Base-by-base conservation (phyloP, 2,329 filamentous ascomycete genomes). In the Mycosphaerella sp. region DNA sequence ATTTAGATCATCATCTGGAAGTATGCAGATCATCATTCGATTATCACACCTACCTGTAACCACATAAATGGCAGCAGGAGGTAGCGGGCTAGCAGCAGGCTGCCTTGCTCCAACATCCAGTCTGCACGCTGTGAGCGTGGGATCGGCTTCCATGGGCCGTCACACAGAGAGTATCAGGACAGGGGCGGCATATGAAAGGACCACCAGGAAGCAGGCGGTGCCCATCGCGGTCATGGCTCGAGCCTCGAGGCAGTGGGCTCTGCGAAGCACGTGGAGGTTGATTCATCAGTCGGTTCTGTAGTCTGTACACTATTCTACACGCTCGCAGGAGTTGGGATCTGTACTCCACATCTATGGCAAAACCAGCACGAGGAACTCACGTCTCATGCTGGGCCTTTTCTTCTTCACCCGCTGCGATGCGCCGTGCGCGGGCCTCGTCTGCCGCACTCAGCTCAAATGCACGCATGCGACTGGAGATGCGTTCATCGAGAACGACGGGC, bases 401-500 rank as follows among this genome's bases (percentile, higher is more conserved):
- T 44, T 29, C 12, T 14, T 63, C 59, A 8, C 66, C 64, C 29
- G 57, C 55, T 14, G 57, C 63, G 31, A 69, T 59, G 53, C 74
- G 73, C 44, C 77, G 75, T 0, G 85, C 85, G 53, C 83, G 79
- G 36, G 79, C 80, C 69, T 91, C 87, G 36, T 90, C 85, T 55
- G 87, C 86, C 0, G 80, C 73, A 10, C 72, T 74, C 23, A 95
- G 73, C 67, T 86, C 80, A 65, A 93, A 95, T 50, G 81, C 81
- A 53, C 86, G 80, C 92, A 97, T 96, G 50, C 89, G 83, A 64
- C 78, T 78, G 4, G 80, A 81, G 58, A 96, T 84, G 38, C 91
- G 80, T 10, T 81, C 73, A 68, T 98, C 91, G 8, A 95, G 68
- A 2, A 87, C 83, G 49, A 96, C 75, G 3, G 60, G 59, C 51